Conservation (phyloP, 1,284 basidiomycete genomes). For the Chondrostereum purpureum region DNA sequence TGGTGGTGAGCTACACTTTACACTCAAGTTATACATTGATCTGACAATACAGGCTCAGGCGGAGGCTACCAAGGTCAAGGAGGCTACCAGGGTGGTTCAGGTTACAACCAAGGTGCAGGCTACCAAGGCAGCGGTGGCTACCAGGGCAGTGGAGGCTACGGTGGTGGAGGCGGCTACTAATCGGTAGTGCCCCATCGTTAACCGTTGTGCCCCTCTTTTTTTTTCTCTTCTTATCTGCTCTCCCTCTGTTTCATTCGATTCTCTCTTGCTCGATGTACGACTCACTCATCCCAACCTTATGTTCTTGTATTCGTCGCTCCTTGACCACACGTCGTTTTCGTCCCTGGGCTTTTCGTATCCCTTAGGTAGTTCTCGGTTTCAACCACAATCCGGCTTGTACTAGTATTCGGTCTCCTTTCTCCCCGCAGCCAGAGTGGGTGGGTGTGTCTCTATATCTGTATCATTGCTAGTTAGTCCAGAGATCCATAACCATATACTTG, state of each 20-base stretch:
- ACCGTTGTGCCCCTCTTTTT: slow-evolving; percentile 5
- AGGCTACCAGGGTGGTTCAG: no score
- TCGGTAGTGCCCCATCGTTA: not conserved
- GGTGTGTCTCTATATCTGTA: slow-evolving; percentile 16
- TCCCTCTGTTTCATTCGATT: slow-evolving; percentile 6
- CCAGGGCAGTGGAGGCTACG: slow-evolving; percentile 3
- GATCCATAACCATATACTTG: no score
- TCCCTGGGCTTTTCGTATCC: slow-evolving; percentile 25
- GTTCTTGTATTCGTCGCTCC: slow-evolving; percentile 18
- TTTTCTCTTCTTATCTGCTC: slow-evolving; percentile 14
- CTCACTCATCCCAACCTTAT: slow-evolving; percentile 31
- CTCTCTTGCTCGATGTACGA: slow-evolving; percentile 16
- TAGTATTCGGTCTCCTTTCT: slow-evolving; percentile 22
- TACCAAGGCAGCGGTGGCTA: slow-evolving; percentile 6
- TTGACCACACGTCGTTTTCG: slow-evolving; percentile 33
- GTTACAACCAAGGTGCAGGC: no score
- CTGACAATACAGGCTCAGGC: no score
- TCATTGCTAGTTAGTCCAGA: not conserved
- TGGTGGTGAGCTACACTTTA: no score
- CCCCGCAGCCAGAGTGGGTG: slow-evolving; percentile 16
- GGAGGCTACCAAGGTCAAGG: no score
- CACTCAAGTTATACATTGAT: no score
- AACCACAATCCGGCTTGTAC: slow-evolving; percentile 34
- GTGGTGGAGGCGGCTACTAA: slow-evolving; percentile 7
- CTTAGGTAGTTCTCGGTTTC: slow-evolving; percentile 25